Base-by-base conservation (phyloP, 2,329 filamentous ascomycete species). In the Talaromyces sp. region DNA sequence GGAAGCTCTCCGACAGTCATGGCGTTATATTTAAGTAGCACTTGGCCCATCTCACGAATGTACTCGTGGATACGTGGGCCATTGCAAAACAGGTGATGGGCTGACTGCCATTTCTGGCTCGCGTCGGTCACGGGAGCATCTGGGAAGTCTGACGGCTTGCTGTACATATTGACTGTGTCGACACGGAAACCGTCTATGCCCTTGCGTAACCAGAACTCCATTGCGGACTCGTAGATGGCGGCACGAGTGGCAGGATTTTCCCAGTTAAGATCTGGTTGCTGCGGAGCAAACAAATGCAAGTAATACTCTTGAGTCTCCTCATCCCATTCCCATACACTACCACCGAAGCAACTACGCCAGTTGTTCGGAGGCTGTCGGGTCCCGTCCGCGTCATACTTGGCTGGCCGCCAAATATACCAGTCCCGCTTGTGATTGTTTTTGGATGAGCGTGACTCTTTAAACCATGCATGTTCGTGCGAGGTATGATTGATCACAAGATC, bases 201-300 rank as follows among this genome's bases (percentile, higher is more conserved):
- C 19, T 84, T 83, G 39, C 88, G 79, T 0, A 92, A 83, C 91
- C 90, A 93, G 73, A 92, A 93, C 45, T 84, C 82, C 85, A 92
- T 90, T 2, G 87, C 81, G 7, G 82, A 83, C 13, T 84, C 83
- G 75, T 90, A 89, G 13, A 92, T 86, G 8, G 89, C 90, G 39
- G 83, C 77, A 7, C 90, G 84, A 0, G 88, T 84, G 22, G 84
- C 85, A 0, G 81, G 80, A 64, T 88, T 90, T 72, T 92, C 89
- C 90, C 90, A 93, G 75, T 93, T 93, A n/a, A 93, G 80, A 70
- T 93, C 91, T 0, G 90, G 90, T 74, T 93, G 90, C 67, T 89
- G 85, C 9, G 84, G 83, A 6, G 87, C 86, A 74, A 91, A 93
- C 14, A 93, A 81, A 67, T 89, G 86, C 0, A 92, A 83, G 71